A percentile compares a stretch with the other conserved stretches of the same genome.
phyloP scores from a whole-genome alignment of 495 filamentous ascomycete species.

The Melanomma pulvis-pyrius region DNA sequence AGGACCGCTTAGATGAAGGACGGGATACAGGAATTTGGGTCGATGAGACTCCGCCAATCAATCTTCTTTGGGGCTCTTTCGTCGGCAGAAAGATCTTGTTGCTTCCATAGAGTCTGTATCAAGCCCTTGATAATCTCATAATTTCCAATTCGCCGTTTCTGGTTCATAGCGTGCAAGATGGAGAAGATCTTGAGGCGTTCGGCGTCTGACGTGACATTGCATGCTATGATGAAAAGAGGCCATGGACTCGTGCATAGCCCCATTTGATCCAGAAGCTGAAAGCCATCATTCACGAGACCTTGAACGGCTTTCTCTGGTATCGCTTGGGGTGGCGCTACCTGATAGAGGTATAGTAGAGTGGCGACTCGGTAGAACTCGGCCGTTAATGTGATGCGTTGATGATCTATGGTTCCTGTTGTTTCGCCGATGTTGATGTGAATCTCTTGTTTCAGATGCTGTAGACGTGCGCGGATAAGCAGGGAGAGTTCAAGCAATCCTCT shows the following conservation, averaged over 20 bases:
- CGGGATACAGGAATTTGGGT: slow-evolving; percentile 7
- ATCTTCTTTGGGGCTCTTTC: not conserved
- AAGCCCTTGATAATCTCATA: slow-evolving; percentile 22
- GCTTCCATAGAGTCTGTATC: slow-evolving; percentile 18
- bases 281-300: not conserved
- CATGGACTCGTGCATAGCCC: slow-evolving; percentile 31
- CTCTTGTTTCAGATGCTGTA: slow-evolving; percentile 17
- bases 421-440: slow-evolving; percentile 10
- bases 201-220: slow-evolving; percentile 7
- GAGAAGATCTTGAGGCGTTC: slow-evolving; percentile 6
- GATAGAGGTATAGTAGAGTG: slow-evolving; percentile 22
- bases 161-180: slow-evolving; percentile 6
- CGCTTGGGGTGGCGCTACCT: slow-evolving; percentile 1
- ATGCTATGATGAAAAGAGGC: slow-evolving; percentile 27
- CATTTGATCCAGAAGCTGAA: slow-evolving; percentile 11
- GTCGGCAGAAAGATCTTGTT: slow-evolving; percentile 22
- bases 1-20: slow-evolving; percentile 15
- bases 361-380: slow-evolving; percentile 27
- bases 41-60: slow-evolving; percentile 22
- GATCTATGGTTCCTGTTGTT: slow-evolving; percentile 12
- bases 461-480: slow-evolving; percentile 3
- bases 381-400: slow-evolving; percentile 17
- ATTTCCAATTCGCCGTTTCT: slow-evolving; percentile 24
- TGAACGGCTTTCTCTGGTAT: slow-evolving; percentile 3
- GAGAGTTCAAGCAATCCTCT: not conserved